Conservation (phyloP, 768 basidiomycete species). For the Psilocybe sp. region DNA sequence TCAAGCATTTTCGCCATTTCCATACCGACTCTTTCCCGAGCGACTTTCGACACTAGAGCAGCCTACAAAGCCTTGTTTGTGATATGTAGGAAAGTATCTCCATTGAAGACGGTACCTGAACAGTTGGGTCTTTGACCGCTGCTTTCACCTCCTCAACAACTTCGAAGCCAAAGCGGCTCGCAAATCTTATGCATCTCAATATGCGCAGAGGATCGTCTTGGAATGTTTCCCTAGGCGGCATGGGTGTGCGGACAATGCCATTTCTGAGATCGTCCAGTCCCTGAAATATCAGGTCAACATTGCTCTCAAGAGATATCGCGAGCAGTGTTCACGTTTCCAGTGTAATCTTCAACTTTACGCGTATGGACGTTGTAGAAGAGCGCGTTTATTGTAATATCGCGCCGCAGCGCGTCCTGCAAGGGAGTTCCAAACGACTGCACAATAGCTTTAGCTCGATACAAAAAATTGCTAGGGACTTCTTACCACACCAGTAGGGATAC, state of each 20-base stretch:
- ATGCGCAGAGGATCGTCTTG: slow-evolving; percentile 91
- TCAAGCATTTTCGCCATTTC: slow-evolving; percentile 94
- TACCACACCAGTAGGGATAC: slow-evolving; percentile 88
- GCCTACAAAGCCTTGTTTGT: slow-evolving; percentile 35
- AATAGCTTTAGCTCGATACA: neutral
- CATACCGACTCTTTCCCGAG: slow-evolving; percentile 87
- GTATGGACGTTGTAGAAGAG: slow-evolving; percentile 96
- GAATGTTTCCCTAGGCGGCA: slow-evolving; percentile 86
- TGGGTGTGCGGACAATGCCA: slow-evolving; percentile 83
- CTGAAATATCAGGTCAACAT: slow-evolving; percentile 32
- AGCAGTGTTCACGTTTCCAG: slow-evolving; percentile 54
- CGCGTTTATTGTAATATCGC: slow-evolving; percentile 94
- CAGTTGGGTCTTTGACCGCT: slow-evolving; percentile 56
- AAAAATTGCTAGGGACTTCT: slow-evolving; percentile 23
- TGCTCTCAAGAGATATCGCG: neutral
- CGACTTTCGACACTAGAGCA: slow-evolving; percentile 76
- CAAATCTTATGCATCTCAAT: slow-evolving; percentile 88
- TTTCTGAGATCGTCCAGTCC: slow-evolving; percentile 81
- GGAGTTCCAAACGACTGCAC: slow-evolving; percentile 88
- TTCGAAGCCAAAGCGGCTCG: slow-evolving; percentile 83
- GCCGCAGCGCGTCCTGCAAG: slow-evolving; percentile 80
- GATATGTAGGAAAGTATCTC: neutral
- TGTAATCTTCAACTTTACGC: slow-evolving; percentile 81
- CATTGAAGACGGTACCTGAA: slow-evolving; percentile 48
- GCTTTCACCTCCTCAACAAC: slow-evolving; percentile 66